Conservation (phyloP, 768 basidiomycete species). For the Phylloporus arenicola region DNA sequence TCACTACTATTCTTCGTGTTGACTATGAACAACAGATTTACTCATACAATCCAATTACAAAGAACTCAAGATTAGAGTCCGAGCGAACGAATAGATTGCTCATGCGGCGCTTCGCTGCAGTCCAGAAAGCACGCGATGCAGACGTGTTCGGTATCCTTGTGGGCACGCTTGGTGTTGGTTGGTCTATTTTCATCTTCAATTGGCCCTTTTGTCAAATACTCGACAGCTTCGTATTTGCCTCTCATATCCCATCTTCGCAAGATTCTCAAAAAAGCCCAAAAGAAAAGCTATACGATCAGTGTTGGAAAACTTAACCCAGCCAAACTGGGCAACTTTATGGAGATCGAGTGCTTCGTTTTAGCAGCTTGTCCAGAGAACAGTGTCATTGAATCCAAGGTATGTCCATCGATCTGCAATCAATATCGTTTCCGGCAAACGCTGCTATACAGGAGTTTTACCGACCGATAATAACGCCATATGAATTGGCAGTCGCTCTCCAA, state of each 20-base stretch:
- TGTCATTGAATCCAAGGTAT: conserved; percentile 65
- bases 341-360: conserved; percentile 93
- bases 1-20: background rate
- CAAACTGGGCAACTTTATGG: conserved; percentile 92
- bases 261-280: conserved; percentile 58
- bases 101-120: conserved; percentile 81
- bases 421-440: background rate
- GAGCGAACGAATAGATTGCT: conserved; percentile 71
- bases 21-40: conserved; percentile 49
- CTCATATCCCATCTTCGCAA: conserved; percentile 77
- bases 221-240: conserved; percentile 74
- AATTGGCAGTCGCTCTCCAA: conserved; percentile 76
- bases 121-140: conserved; percentile 86
- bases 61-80: conserved; percentile 52
- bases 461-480: conserved; percentile 93
- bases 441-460: conserved; percentile 72
- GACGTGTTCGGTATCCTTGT: conserved; percentile 95
- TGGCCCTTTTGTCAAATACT: background rate
- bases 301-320: conserved; percentile 94
- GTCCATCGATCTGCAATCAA: background rate
- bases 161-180: conserved; percentile 87
- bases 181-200: conserved; percentile 17
- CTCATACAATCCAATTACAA: conserved; percentile 62
- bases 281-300: conserved; percentile 92
- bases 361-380: conserved; percentile 95